Evolutionary conservation across 495 filamentous ascomycete species (phyloP).

Genomic region (Neurospora sp.): DNA sequence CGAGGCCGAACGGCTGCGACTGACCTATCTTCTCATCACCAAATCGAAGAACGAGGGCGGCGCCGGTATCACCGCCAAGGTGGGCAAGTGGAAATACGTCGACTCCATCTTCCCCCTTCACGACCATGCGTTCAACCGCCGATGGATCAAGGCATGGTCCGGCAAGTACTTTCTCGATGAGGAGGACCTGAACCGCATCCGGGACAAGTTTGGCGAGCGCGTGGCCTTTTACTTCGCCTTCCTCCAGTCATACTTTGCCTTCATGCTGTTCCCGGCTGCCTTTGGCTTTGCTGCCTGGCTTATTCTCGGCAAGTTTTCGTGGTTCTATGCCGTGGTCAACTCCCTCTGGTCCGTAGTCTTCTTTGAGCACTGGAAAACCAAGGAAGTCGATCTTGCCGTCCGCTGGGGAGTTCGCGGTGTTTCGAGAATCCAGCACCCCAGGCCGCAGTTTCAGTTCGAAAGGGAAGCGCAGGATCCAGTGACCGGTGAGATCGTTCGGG

Average conservation of each 20-base stretch:
- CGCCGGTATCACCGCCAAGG: slow-evolving; percentile 75
- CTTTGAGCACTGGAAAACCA: slow-evolving; percentile 93
- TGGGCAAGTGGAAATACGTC: slow-evolving; percentile 79
- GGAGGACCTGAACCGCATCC: slow-evolving; percentile 71
- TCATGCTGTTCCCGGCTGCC: slow-evolving; percentile 72
- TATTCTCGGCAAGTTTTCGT: slow-evolving; percentile 73
- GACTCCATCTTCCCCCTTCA: slow-evolving; percentile 81
- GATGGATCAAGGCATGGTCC: slow-evolving; percentile 85
- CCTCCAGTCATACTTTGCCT: slow-evolving; percentile 82
- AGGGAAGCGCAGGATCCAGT: slow-evolving; percentile 64
- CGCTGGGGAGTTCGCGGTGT: slow-evolving; percentile 89
- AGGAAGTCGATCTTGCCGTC: slow-evolving; percentile 82
- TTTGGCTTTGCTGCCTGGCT: slow-evolving; percentile 78
- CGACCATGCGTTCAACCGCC: slow-evolving; percentile 75
- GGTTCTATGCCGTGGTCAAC: slow-evolving; percentile 71
- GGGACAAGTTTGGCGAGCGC: slow-evolving; percentile 85
- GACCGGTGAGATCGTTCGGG: slow-evolving; percentile 70
- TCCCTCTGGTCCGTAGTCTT: slow-evolving; percentile 84
- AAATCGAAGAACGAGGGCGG: slow-evolving; percentile 72
- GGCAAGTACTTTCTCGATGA: slow-evolving; percentile 67
- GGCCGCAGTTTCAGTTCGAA: slow-evolving; percentile 72
- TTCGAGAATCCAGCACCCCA: slow-evolving; percentile 65
- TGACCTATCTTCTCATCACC: slow-evolving; percentile 81
- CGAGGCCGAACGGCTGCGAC: slow-evolving; percentile 79
- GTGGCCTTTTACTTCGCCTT: slow-evolving; percentile 98